phyloP scores from a whole-genome alignment of 1,139 yeast genomes.

The Kluyveromyces sp. region DNA sequence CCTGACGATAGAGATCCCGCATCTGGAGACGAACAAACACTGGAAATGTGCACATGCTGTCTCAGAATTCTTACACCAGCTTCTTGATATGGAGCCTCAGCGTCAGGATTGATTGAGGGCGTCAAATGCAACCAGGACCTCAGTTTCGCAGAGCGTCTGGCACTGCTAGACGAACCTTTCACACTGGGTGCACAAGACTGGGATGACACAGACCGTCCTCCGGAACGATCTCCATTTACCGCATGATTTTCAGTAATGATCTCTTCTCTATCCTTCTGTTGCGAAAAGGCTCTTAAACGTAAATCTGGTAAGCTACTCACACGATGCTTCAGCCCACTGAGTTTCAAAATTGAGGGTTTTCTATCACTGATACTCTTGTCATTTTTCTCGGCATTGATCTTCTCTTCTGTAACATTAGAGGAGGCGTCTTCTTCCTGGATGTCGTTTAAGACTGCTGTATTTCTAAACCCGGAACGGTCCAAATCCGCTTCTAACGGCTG shows the following conservation, averaged over 20 bases:
- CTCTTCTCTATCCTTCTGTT: neutral
- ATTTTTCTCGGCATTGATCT: neutral
- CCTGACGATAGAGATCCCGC: neutral
- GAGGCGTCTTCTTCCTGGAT: slow-evolving; percentile 6
- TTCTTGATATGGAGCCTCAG: neutral
- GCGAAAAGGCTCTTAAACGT: neutral
- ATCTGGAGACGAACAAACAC: neutral
- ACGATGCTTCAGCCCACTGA: slow-evolving; percentile 4
- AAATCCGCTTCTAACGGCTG: neutral
- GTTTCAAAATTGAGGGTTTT: neutral
- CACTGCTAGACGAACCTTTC: neutral
- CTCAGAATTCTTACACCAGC: neutral
- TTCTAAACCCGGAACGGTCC: neutral
- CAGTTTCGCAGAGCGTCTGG: neutral
- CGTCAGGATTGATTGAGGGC: neutral
- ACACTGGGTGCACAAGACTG: neutral
- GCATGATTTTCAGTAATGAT: too few relatives aligned
- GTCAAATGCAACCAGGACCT: neutral
- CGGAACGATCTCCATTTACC: neutral
- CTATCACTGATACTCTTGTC: neutral
- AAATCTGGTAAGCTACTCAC: slow-evolving; percentile 9
- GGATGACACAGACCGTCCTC: neutral
- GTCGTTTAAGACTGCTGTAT: slow-evolving; percentile 2
- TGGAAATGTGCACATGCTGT: neutral
- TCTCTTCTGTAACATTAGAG: neutral